Evolutionary conservation across 192 early-diverging fungal genomes (phyloP).

Genomic region (Dispira parvispora): DNA sequence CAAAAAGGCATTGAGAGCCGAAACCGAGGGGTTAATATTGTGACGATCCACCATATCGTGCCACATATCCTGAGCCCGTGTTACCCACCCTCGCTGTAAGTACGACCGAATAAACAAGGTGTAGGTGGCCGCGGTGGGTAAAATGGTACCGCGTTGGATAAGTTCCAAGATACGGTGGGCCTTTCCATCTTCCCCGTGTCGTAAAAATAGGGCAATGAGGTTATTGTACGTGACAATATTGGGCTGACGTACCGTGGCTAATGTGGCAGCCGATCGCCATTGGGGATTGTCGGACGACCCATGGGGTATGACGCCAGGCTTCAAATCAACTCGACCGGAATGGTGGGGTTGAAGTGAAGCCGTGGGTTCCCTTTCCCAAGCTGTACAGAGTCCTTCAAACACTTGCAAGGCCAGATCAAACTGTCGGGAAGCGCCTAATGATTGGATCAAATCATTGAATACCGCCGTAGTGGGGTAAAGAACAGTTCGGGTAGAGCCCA

Average conservation of each 20-base stretch:
- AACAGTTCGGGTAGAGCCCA: not conserved
- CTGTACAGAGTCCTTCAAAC: not conserved
- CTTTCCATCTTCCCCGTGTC: not conserved
- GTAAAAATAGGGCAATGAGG: not conserved
- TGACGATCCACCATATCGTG: not conserved
- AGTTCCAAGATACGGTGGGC: constrained; percentile 1
- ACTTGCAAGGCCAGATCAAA: constrained; percentile 1
- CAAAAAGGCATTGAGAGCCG: not conserved
- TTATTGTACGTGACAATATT: constrained; percentile 10
- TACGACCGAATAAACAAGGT: not conserved
- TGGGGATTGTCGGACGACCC: not conserved
- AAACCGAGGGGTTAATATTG: not conserved
- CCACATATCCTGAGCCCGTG: not conserved
- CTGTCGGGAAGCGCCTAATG: not conserved
- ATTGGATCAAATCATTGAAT: constrained; percentile 6
- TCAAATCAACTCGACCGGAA: not conserved
- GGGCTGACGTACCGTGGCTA: constrained; percentile 4
- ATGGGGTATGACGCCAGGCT: not conserved
- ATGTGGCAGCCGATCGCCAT: not conserved
- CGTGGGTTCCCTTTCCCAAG: not conserved
- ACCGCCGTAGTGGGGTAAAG: constrained; percentile 4
- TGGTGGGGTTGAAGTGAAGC: not conserved
- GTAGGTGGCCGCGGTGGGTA: not conserved
- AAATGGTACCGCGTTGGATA: not conserved
- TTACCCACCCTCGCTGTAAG: not conserved